Percentiles rank a stretch among this genome's conserved stretches.
phyloP scores from a whole-genome alignment of 2,329 filamentous ascomycete genomes.

The Fusarium annulatum region DNA sequence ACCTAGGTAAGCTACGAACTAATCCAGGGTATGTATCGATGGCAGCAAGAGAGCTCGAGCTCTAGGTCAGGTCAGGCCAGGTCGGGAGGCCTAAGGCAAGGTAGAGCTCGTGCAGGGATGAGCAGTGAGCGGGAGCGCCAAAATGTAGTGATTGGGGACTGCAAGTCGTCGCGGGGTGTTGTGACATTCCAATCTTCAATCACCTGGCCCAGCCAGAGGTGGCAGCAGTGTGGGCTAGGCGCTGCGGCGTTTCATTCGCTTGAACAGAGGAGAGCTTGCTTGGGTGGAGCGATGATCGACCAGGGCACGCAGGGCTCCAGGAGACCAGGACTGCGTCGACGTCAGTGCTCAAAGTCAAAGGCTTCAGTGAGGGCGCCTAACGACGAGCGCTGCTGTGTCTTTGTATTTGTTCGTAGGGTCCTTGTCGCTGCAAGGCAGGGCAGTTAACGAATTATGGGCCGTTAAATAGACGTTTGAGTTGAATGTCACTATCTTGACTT shows the following conservation, averaged over 20 bases:
- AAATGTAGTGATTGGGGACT: slow-evolving; percentile 41
- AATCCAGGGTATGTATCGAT: neutral
- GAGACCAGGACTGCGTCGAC: slow-evolving; percentile 29
- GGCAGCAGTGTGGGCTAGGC: slow-evolving; percentile 46
- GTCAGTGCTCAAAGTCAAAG: slow-evolving; percentile 41
- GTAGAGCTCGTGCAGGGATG: slow-evolving; percentile 33
- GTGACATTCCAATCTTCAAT: slow-evolving; percentile 47
- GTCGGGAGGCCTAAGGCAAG: slow-evolving; percentile 9
- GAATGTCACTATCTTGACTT: slow-evolving; percentile 13
- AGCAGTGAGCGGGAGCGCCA: slow-evolving; percentile 39
- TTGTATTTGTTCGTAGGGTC: slow-evolving; percentile 16
- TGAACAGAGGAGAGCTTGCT: slow-evolving; percentile 42
- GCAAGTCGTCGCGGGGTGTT: slow-evolving; percentile 43
- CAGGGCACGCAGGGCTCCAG: slow-evolving; percentile 43
- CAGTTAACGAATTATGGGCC: slow-evolving; percentile 31
- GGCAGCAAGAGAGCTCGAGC: slow-evolving; percentile 4
- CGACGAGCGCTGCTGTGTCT: slow-evolving; percentile 15
- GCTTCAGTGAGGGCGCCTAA: slow-evolving; percentile 31
- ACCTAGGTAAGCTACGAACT: neutral
- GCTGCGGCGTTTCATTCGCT: slow-evolving; percentile 51
- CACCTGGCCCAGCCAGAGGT: slow-evolving; percentile 45
- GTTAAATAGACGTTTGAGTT: slow-evolving; percentile 11
- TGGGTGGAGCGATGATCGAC: slow-evolving; percentile 48
- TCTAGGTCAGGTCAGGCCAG: slow-evolving; percentile 10
- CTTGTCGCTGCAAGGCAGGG: slow-evolving; percentile 26